Percentiles rank a stretch among this genome's conserved stretches.
phyloP scores from a whole-genome alignment of 2,329 filamentous ascomycete genomes.

The Fusarium sp. region DNA sequence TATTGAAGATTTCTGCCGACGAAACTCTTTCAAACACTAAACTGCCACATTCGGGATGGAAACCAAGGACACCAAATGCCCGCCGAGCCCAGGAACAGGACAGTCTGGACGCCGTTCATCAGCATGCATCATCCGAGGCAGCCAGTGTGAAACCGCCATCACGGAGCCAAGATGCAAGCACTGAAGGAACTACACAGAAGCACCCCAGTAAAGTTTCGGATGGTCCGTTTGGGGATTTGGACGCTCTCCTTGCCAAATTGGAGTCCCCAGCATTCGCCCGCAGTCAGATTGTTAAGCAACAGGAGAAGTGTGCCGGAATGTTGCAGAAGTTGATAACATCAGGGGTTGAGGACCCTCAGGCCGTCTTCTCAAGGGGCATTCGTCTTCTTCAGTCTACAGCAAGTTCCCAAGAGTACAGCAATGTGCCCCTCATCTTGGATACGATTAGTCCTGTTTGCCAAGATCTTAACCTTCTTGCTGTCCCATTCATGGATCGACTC shows the following conservation, averaged over 20 bases:
- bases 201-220: not conserved
- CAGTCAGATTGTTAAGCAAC: constrained; percentile 1
- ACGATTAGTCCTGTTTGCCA: constrained; percentile 35
- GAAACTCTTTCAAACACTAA: constrained; percentile 12
- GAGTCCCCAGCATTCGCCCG: constrained; percentile 4
- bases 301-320: constrained; percentile 27
- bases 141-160: not conserved
- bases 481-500: constrained; percentile 40
- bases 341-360: constrained; percentile 18
- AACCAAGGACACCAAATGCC: not conserved
- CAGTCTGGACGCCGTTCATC: not conserved
- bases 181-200: not conserved
- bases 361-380: constrained; percentile 32
- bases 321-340: constrained; percentile 33
- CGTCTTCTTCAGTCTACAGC: constrained; percentile 41
- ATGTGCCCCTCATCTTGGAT: constrained; percentile 35
- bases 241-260: constrained; percentile 25
- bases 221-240: constrained; percentile 9
- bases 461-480: constrained; percentile 39
- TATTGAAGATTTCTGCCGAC: constrained; percentile 31
- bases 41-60: not conserved
- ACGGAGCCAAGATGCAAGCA: not conserved
- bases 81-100: not conserved
- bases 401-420: constrained; percentile 29
- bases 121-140: not conserved